Evolutionary conservation across 2,329 filamentous ascomycete species (phyloP).

Genomic region (Periconia digitata): DNA sequence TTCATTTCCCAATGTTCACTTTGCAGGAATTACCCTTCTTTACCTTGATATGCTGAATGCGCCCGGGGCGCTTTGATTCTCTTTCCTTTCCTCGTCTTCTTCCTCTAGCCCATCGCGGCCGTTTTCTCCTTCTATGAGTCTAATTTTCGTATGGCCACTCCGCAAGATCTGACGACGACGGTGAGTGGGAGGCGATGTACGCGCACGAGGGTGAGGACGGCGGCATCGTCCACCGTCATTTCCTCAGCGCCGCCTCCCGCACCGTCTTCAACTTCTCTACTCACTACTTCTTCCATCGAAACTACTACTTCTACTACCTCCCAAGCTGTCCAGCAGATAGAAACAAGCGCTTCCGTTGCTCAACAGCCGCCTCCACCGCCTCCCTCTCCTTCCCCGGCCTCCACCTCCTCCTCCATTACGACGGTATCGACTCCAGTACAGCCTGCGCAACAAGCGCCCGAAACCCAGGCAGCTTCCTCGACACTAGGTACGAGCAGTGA

Average conservation of each 20-base stretch:
- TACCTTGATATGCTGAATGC: conserved; percentile 40
- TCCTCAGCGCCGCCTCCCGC: conserved; percentile 9
- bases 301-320: conserved; percentile 21
- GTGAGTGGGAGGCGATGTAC: conserved; percentile 44
- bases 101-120: conserved; percentile 26
- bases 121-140: conserved; percentile 35
- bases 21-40: conserved; percentile 28
- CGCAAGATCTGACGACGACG: conserved; percentile 39
- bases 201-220: conserved; percentile 38
- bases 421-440: conserved; percentile 17
- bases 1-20: conserved; percentile 23
- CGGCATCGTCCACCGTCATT: conserved; percentile 23
- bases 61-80: conserved; percentile 33
- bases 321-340: conserved; percentile 23
- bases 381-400: conserved; percentile 13
- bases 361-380: conserved; percentile 17
- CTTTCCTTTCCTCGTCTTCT: conserved; percentile 32
- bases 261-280: conserved; percentile 3
- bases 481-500: conserved; percentile 37
- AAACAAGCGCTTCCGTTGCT: conserved; percentile 20
- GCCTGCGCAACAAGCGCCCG: conserved; percentile 18
- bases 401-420: conserved; percentile 16
- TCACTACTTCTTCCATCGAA: conserved; percentile 24
- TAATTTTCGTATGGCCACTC: conserved; percentile 42
- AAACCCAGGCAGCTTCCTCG: conserved; percentile 29